Evolutionary conservation across 2,329 filamentous ascomycete genomes (phyloP), one percentile per base, ranked within the genome.

Genomic region (Colletotrichum cuscutae): DNA sequence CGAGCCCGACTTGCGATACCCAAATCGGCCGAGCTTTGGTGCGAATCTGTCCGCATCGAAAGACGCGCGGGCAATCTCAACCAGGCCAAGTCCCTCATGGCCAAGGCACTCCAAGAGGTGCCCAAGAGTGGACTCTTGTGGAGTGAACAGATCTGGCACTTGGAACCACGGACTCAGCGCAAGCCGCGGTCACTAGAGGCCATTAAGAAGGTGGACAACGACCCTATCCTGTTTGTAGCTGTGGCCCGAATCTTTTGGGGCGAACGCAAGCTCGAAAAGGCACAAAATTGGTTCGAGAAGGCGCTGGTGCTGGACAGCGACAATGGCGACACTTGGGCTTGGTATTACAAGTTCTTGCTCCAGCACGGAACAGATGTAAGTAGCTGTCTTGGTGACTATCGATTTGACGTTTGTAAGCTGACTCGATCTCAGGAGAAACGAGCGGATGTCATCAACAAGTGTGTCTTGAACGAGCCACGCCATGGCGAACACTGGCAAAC

Each of bases 211-310:
- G 94, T 97, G 6, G 97, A 98, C 80, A 97, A 95, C 79, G 96
- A 98, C 80, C 91, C 97, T 0, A 89, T 92, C 24, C 87, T 99
- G 4, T 97, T 98, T 80, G 93, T 97, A 42, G 95, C 95, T 0
- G 95, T 98, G 13, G 97, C 95, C 6, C 91, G 97, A 24, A 97
- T 98, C 76, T 98, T 99, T 85, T 99, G 97, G 97, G 92, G 90
- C 11, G 97, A 99, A 84, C 89, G 97, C 68, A 92, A 93, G 80
- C 88, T 99, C 28, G 97, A 98, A 77, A 98, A 98, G 82, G 96
- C 97, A 3, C 93, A 95, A 82, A 95, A 91, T 76, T 99, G 97
- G 97, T 99, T 99, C 82, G 95, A 98, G 84, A 98, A 97, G 84
- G 97, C 97, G 0, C 91, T 98, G 68, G 88, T 98, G 66, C 86